Conservation (phyloP, 495 filamentous ascomycete species). For the Aspergillus campestris region DNA sequence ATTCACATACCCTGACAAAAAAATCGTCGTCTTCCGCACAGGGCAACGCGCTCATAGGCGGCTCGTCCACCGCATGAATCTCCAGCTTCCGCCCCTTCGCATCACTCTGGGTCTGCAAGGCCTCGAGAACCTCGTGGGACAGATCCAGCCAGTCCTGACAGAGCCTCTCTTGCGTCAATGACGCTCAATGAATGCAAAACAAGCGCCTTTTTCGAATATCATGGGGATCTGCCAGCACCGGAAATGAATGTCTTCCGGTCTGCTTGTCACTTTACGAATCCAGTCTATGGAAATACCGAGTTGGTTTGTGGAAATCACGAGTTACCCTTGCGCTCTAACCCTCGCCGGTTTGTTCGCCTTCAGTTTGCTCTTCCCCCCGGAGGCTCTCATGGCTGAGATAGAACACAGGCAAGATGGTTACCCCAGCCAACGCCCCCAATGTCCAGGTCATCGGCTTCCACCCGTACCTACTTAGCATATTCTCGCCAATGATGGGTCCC, state of each 20-base stretch:
- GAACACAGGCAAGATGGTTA: conserved; percentile 16
- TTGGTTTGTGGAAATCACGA: no score
- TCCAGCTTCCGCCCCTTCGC: conserved; percentile 17
- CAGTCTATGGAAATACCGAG: no score
- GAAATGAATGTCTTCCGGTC: no score
- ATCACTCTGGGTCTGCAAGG: conserved; percentile 12
- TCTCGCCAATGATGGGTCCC: conserved; percentile 11
- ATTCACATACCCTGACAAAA: conserved; percentile 17
- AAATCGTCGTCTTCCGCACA: conserved; percentile 12
- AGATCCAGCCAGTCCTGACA: conserved; percentile 14
- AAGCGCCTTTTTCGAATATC: no score
- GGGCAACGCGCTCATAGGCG: conserved; percentile 10
- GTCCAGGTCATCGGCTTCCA: conserved; percentile 14
- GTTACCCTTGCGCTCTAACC: no score
- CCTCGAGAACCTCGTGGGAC: conserved; percentile 13
- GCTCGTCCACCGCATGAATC: conserved; percentile 17
- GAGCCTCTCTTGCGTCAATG: no score
- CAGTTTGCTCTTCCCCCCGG: background rate
- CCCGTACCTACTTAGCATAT: conserved; percentile 8
- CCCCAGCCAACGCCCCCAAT: conserved; percentile 13
- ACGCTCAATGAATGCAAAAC: no score
- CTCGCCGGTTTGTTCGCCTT: background rate
- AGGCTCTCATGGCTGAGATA: conserved; percentile 5
- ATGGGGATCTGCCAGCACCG: no score
- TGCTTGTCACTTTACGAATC: no score